Evolutionary conservation across 1,284 basidiomycete species (phyloP), one percentile per base, ranked within the genome.

Genomic region (Hypsizygus ulmarius): DNA sequence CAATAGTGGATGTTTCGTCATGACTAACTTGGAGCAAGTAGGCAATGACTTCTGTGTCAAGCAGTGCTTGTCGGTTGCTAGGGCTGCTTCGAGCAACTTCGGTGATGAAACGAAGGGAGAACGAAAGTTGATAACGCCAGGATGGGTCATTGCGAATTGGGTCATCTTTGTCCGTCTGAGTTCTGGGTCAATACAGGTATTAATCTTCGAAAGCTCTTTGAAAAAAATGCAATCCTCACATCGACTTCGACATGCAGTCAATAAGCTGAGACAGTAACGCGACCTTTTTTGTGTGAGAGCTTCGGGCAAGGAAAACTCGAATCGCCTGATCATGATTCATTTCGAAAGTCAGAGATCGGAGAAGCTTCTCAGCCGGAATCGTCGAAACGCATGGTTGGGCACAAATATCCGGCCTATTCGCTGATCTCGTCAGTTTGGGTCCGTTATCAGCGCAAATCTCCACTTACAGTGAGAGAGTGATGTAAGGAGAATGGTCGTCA

Each of bases 321-420:
- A 55, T 14, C 3, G 49, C 43, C 29, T 55, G 54, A 36, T 46
- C 49, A 39, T 53, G 34, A 1, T 46, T 53, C n/a, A 55, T 43
- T 25, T 51, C 14, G 12, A 52, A 51, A 16, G 40, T 42, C 11
- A 54, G 27, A 3, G 34, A 47, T 14, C 34, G 14, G 30, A 54
- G 11, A 11, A 54, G 33, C 27, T 52, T 33, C 6, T 49, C 38
- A 1, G 50, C 18, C 2, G 44, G 42, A 3, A 54, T 46, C 4
- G 34, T 45, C 19, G 50, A 52, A 16, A 54, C 38, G 12, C 47
- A 47, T 18, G 50, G 53, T 28, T 47, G 53, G 27, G 44, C 18
- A 45, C 53, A 54, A 30, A 54, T 19, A 18, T 43, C 49, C 2
- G 36, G 29, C 7, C 51, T 53, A 16, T n/a, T 1, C n/a, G n/a